phyloP scores from a whole-genome alignment of 768 basidiomycete genomes.

The Chlorophyllum brunneum region DNA sequence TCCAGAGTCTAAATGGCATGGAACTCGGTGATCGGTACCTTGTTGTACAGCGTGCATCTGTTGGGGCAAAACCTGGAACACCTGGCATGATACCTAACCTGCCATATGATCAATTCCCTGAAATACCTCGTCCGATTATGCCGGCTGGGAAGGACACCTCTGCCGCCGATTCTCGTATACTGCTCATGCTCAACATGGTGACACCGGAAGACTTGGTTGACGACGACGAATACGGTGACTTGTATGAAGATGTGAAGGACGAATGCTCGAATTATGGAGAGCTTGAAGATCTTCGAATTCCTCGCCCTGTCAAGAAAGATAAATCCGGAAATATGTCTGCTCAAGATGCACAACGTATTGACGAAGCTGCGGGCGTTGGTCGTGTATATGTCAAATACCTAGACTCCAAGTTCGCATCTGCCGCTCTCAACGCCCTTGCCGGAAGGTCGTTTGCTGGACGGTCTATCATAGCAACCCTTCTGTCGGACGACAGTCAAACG shows the following conservation, averaged over 20 bases:
- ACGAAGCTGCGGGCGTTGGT: slow-evolving; percentile 91
- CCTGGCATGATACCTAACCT: slow-evolving; percentile 63
- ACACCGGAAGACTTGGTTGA: slow-evolving; percentile 85
- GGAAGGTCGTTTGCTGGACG: slow-evolving; percentile 85
- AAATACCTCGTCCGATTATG: slow-evolving; percentile 85
- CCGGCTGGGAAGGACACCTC: slow-evolving; percentile 63
- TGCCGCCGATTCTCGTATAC: slow-evolving; percentile 68
- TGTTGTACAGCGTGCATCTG: slow-evolving; percentile 94
- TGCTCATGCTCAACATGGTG: slow-evolving; percentile 99
- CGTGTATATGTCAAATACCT: slow-evolving; percentile 91
- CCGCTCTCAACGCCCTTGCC: slow-evolving; percentile 82
- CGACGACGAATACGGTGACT: slow-evolving; percentile 90
- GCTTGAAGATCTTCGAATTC: slow-evolving; percentile 85
- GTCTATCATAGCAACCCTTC: slow-evolving; percentile 81
- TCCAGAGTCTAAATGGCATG: slow-evolving; percentile 96
- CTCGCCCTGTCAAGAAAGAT: slow-evolving; percentile 83
- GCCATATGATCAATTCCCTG: slow-evolving; percentile 78
- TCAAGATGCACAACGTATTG: slow-evolving; percentile 65
- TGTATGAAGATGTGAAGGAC: slow-evolving; percentile 91
- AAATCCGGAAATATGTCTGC: slow-evolving; percentile 68
- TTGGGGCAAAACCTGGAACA: slow-evolving; percentile 79
- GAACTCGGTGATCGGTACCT: slow-evolving; percentile 93
- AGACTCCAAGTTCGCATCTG: slow-evolving; percentile 55
- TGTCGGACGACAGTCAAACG: slow-evolving; percentile 81
- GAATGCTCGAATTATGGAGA: slow-evolving; percentile 80